Evolutionary conservation across 106 monocot genomes (phyloP), one percentile per base, ranked within the genome.

Genomic region (Hemerocallis citrina): DNA sequence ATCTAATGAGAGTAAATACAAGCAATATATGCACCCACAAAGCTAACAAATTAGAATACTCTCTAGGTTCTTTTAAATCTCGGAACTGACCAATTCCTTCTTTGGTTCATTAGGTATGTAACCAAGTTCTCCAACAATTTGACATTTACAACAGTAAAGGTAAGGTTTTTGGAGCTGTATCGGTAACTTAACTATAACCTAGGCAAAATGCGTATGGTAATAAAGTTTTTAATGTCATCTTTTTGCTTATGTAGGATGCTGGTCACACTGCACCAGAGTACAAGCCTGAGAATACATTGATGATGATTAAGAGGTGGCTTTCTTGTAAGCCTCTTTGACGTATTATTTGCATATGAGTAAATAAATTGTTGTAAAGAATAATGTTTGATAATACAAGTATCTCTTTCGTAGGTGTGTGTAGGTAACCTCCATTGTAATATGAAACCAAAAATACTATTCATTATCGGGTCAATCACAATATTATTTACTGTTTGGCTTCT

Each of bases 141-240:
- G 22, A 65, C 35, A 2, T 65, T 65, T 38, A 36, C 65, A 22
- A 65, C 65, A 12, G 65, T 65, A n/a, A 65, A 65, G 65, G 65
- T 65, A 39, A 65, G 19, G 25, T 12, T 19, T 3, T 56, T 30
- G 4, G 49, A 49, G 22, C 16, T 9, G 21, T 66, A 20, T 58
- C 25, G 8, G 16, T 36, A 6, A 6, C 4, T 9, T 36, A 27
- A 11, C 21, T 7, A 41, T 19, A 12, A 10, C 17, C 35, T 22
- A 7, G 15, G 13, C 23, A 27, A 28, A 25, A 17, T 0, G 5
- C 4, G 21, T 13, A 49, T 1, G 49, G 21, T 48, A 10, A 49
- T 49, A 7, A 49, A 54, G 24, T 19, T 54, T 54, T 29, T 24
- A 5, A 8, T 19, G 23, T 19, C 14, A 24, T 29, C 11, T 27